Conservation (phyloP, 1,284 basidiomycete genomes). For the Rhodofomes roseus region DNA sequence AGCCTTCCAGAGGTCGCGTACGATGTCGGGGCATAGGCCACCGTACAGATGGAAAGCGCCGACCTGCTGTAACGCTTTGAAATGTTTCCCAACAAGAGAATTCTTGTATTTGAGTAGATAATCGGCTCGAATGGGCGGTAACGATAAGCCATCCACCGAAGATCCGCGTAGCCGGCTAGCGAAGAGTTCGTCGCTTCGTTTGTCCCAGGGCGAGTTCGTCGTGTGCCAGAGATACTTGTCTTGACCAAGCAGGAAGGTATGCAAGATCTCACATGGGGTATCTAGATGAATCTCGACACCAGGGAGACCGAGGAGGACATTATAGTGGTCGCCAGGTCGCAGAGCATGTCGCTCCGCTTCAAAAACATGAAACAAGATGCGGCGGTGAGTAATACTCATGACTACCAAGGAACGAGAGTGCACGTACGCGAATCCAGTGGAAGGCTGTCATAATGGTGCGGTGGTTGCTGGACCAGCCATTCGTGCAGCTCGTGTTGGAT, state of each 20-base stretch:
- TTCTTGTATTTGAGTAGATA: constrained; percentile 24
- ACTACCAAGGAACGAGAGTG: no score
- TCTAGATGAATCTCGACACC: neutral
- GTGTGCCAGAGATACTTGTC: constrained; percentile 32
- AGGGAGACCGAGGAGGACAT: neutral
- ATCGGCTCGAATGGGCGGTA: constrained; percentile 17
- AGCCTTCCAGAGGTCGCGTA: constrained; percentile 22
- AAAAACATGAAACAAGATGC: constrained; percentile 11
- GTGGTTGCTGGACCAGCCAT: constrained; percentile 26
- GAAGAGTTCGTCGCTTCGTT: constrained; percentile 7
- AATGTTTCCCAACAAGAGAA: constrained; percentile 19
- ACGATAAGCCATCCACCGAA: constrained; percentile 12
- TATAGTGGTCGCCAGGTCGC: neutral
- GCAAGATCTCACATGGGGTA: constrained; percentile 32
- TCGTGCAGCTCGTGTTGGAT: constrained; percentile 21
- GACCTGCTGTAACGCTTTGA: constrained; percentile 19
- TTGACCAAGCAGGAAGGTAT: constrained; percentile 32
- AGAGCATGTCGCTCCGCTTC: constrained; percentile 6
- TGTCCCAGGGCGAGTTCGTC: constrained; percentile 11
- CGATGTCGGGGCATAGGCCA: constrained; percentile 11
- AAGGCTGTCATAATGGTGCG: constrained; percentile 12
- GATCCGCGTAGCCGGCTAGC: constrained; percentile 12
- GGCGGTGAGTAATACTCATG: no score
- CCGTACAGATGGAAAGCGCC: constrained; percentile 19
- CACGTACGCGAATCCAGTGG: constrained; percentile 16